A percentile compares a stretch with the other conserved stretches of the same genome.
phyloP scores from a whole-genome alignment of 2,329 filamentous ascomycete genomes.

The Sporothrix schenckii region DNA sequence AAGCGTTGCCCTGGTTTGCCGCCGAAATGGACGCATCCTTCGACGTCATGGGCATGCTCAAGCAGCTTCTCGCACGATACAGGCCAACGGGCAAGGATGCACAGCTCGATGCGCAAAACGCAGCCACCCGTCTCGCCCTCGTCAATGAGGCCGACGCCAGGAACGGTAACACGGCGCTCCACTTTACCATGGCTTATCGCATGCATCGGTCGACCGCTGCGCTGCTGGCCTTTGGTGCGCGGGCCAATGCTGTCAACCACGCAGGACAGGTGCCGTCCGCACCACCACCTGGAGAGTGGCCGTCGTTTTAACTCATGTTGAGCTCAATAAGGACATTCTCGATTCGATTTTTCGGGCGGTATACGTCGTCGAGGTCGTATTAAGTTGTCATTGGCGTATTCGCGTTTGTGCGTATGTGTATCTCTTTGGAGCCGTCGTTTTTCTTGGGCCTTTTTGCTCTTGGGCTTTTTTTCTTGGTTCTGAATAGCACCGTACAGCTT shows the following conservation, averaged over 20 bases:
- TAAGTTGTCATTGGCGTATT: no score
- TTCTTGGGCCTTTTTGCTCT: no score
- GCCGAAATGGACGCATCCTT: constrained; percentile 8
- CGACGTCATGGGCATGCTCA: constrained; percentile 13
- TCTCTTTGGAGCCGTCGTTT: no score
- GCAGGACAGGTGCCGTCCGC: constrained; percentile 20
- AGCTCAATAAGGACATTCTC: background rate
- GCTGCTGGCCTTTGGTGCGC: constrained; percentile 24
- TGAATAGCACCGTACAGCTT: no score
- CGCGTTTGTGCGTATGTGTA: no score
- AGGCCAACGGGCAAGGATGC: background rate
- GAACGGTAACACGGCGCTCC: constrained; percentile 26
- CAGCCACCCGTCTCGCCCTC: constrained; percentile 12
- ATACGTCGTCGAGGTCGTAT: no score
- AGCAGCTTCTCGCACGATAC: constrained; percentile 10
- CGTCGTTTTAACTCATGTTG: constrained; percentile 4
- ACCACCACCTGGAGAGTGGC: background rate
- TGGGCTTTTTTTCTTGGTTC: no score
- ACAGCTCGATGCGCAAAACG: constrained; percentile 20
- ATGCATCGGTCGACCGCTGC: constrained; percentile 20
- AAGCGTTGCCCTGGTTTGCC: background rate
- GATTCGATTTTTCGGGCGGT: no score
- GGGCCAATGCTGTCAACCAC: constrained; percentile 15
- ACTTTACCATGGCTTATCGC: constrained; percentile 21
- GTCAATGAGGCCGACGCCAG: constrained; percentile 21